Base-by-base conservation (phyloP, 2,329 filamentous ascomycete species). In the Xylaria sp. region DNA sequence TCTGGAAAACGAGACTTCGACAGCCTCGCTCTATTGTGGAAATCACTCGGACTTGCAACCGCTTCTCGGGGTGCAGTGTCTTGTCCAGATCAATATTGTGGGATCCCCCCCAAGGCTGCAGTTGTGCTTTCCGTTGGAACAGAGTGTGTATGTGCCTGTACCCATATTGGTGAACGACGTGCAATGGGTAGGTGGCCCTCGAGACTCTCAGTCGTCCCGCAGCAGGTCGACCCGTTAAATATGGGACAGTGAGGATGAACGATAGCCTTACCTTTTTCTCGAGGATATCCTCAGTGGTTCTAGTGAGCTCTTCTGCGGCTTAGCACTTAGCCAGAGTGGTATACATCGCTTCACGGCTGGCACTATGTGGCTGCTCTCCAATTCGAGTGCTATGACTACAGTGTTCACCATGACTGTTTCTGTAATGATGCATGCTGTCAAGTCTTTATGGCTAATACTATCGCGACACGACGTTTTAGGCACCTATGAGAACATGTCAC, bases 401-500 rank as follows among this genome's bases (percentile, higher is more conserved):
- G 58, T 69, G 57, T 57, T 63, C 47, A 66, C 49, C 55, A 73
- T 77, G 72, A 68, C 50, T 67, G 63, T 69, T 59, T 71, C 66
- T 62, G 55, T 73, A 61, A 61, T 66, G 42, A 66, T 70, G 60
- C 50, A 67, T 55, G 36, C 57, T 31, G 36, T 71, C 56, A 73
- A 64, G 54, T 70, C 73, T 33, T n/a, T 74, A 55, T 77, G 74
- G 75, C 77, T 79, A 76, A 80, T 73, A 27, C 54, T 74, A 61
- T 73, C 73, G 66, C 70, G 71, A 59, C 61, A 71, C 58, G 61
- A 45, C 60, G 25, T 49, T 68, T 59, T 77, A 86, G 84, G 80
- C 77, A 76, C 78, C 79, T 79, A 79, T 74, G 79, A 79, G 75
- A 86, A 78, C 65, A 90, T 90, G 87, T 88, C 87, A 75, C 83